phyloP scores from a whole-genome alignment of 768 basidiomycete genomes.

The Termitomyces sp. region DNA sequence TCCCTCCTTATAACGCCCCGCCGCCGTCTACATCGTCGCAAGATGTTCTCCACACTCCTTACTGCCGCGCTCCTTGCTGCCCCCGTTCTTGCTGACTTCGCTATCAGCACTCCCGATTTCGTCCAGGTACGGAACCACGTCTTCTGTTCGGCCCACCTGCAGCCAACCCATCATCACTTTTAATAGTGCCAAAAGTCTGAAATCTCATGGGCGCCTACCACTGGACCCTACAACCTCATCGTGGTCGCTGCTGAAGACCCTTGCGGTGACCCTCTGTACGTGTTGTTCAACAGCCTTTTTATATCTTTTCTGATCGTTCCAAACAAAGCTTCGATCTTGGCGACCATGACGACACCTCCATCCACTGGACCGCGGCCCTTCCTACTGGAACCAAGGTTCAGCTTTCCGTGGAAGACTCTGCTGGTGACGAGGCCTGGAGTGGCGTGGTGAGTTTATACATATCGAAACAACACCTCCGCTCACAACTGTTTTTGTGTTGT shows the following conservation, averaged over 20 bases:
- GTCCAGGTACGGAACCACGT: conserved; percentile 42
- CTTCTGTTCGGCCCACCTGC: conserved; percentile 2
- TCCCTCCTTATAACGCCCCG: conserved; percentile 25
- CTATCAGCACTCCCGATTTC: conserved; percentile 46
- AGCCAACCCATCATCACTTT: neutral
- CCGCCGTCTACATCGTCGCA: conserved; percentile 27
- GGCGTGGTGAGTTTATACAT: conserved; percentile 38
- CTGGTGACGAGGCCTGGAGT: conserved; percentile 66
- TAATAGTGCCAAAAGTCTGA: conserved; percentile 47
- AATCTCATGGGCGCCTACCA: conserved; percentile 48
- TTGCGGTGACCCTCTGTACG: conserved; percentile 62
- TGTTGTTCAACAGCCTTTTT: conserved; percentile 1
- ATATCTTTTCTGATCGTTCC: conserved; percentile 1
- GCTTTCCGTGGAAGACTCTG: conserved; percentile 50
- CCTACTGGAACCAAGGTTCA: conserved; percentile 44
- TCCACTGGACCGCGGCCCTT: conserved; percentile 44
- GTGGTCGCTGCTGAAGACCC: conserved; percentile 47
- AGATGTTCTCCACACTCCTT: conserved; percentile 82
- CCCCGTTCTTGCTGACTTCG: conserved; percentile 53
- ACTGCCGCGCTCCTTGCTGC: conserved; percentile 62
- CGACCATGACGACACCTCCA: conserved; percentile 40
- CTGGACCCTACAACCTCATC: conserved; percentile 55
- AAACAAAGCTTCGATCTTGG: conserved; percentile 53
- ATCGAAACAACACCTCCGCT: conserved; percentile 6
- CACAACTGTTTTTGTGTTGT: conserved; percentile 3